Evolutionary conservation across 768 basidiomycete species (phyloP).

Genomic region (Hydnum rufescens): DNA sequence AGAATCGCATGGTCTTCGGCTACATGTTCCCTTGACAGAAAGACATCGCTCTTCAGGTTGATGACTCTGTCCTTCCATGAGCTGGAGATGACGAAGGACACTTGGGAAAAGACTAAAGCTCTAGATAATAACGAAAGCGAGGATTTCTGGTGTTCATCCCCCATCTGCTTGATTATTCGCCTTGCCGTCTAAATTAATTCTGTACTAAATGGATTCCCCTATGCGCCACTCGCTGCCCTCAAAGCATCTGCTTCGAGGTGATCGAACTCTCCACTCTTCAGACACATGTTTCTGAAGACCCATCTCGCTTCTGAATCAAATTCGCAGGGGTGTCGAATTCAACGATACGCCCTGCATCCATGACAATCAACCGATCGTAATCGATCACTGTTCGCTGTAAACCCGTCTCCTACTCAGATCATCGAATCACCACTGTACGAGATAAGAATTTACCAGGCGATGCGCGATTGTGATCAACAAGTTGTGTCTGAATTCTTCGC

Average conservation of each 20-base stretch:
- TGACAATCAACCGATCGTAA: constrained; percentile 41
- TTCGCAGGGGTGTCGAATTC: constrained; percentile 59
- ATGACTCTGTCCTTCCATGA: not conserved
- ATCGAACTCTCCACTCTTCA: constrained; percentile 10
- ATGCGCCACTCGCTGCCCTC: not conserved
- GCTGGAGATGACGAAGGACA: not conserved
- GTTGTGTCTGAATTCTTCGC: constrained; percentile 63
- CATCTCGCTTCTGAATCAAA: constrained; percentile 41
- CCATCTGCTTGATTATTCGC: not conserved
- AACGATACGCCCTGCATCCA: constrained; percentile 25
- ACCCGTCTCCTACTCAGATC: not conserved
- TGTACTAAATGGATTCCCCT: not conserved
- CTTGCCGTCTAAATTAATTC: not conserved
- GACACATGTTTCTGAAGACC: constrained; percentile 9
- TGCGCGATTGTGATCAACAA: constrained; percentile 37
- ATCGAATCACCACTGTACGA: not conserved
- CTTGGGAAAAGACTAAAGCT: not conserved
- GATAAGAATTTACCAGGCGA: constrained; percentile 23
- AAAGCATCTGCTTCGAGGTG: not conserved
- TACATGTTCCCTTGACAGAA: not conserved
- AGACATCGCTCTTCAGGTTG: not conserved
- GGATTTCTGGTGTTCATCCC: not conserved
- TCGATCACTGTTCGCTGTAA: constrained; percentile 46
- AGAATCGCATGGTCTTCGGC: not conserved
- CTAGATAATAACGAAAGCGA: not conserved